Percentiles rank a stretch among this genome's conserved stretches.
Evolutionary conservation across 1,284 basidiomycete species (phyloP).

Genomic region (Moniliella sp.): DNA sequence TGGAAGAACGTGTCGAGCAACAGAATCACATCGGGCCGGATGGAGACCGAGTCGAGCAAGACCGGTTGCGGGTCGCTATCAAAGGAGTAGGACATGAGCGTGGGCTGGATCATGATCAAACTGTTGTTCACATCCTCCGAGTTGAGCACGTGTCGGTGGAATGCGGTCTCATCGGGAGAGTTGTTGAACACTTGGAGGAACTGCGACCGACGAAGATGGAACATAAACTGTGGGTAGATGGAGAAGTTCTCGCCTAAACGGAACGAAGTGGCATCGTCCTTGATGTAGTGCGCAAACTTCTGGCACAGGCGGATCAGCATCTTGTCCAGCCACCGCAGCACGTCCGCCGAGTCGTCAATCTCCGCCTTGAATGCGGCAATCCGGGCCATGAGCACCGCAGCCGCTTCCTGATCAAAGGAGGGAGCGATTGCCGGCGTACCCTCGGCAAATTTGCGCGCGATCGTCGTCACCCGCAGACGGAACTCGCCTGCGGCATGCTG

Average conservation of each 20-base stretch:
- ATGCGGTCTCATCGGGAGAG: constrained; percentile 95
- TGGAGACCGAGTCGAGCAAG: constrained; percentile 84
- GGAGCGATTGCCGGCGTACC: constrained; percentile 80
- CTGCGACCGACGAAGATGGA: constrained; percentile 86
- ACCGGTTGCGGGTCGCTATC: constrained; percentile 76
- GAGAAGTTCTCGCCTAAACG: constrained; percentile 81
- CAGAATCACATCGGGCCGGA: constrained; percentile 85
- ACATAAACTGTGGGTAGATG: constrained; percentile 99
- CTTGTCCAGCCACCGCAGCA: constrained; percentile 84
- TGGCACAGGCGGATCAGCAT: constrained; percentile 97
- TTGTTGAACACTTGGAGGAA: constrained; percentile 99
- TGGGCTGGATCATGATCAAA: constrained; percentile 97
- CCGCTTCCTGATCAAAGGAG: constrained; percentile 92
- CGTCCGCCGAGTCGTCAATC: constrained; percentile 93
- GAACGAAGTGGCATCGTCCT: constrained; percentile 90
- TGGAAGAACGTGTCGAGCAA: constrained; percentile 99
- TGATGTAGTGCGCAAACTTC: constrained; percentile 96
- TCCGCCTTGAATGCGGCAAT: constrained; percentile 99
- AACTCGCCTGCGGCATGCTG: constrained; percentile 87
- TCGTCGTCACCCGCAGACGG: constrained; percentile 80
- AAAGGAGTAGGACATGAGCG: constrained; percentile 93
- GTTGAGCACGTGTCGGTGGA: constrained; percentile 90
- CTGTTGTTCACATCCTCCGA: constrained; percentile 98
- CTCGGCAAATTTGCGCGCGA: constrained; percentile 89
- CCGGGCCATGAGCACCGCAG: constrained; percentile 91